Evolutionary conservation across 176 grass and related monocot genomes (phyloP), one percentile per base, ranked within the genome.

Genomic region (Saccharum officinarum): DNA sequence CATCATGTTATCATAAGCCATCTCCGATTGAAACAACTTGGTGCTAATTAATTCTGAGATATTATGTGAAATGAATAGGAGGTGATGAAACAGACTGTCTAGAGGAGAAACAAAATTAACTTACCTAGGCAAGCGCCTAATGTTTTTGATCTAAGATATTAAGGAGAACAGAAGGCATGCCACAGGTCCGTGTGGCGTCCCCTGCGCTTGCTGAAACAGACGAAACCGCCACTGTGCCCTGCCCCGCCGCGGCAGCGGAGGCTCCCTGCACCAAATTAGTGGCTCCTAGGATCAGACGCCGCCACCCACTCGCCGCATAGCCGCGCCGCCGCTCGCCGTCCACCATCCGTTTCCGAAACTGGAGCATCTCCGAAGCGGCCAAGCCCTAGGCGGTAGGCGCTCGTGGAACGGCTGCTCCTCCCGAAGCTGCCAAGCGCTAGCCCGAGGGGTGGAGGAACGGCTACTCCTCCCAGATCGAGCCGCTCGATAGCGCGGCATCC

Each of bases 61-160:
- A 65, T 40, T 33, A 66, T 39, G 5, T 17, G 5, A 38, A 67
- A 76, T 38, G n/a, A 55, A 85, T 85, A 77, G 6, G 41, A 80
- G 26, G 34, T 68, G 18, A 55, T 10, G 22, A 49, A 72, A 62
- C 37, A 64, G 12, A 13, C 30, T 13, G 7, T 73, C 10, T 10
- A 52, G 20, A 39, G 31, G 54, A 72, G 6, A 50, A 74, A 15
- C 36, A 71, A 30, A 26, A 79, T 47, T 60, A 85, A 37, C 64
- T 78, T 73, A 55, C 11, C 22, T 42, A 36, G 34, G 34, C 34
- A 36, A 36, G 34, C 34, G 34, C 34, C 34, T 36, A 36, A 36
- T 36, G 34, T 36, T 36, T 36, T 36, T 36, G 34, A 36, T 36
- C 34, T 36, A 36, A 36, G 3, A 36, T 3, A 36, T 36, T 3